Conservation (phyloP, 2,329 filamentous ascomycete species). For the Daldinia eschscholtzii region DNA sequence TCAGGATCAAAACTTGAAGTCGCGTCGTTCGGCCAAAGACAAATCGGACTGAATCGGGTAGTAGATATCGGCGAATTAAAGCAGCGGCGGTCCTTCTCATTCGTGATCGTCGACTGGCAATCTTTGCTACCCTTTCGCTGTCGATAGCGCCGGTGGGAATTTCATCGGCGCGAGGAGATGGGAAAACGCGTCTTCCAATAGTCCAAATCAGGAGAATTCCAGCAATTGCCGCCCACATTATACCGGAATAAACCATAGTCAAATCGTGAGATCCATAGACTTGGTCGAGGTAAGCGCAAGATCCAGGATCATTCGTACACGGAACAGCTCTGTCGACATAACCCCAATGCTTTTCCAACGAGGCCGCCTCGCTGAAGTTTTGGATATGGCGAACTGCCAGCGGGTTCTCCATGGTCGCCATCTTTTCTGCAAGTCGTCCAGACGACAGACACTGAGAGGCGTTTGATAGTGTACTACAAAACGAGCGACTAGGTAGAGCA, state of each 20-base stretch:
- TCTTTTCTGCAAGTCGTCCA: slow-evolving; percentile 31
- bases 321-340: slow-evolving; percentile 67
- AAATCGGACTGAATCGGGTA: slow-evolving; percentile 68
- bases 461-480: slow-evolving; percentile 20
- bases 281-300: slow-evolving; percentile 68
- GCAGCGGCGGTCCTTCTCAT: slow-evolving; percentile 57
- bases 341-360: slow-evolving; percentile 66
- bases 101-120: slow-evolving; percentile 42
- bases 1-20: slow-evolving; percentile 73
- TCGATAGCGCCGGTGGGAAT: slow-evolving; percentile 37
- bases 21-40: slow-evolving; percentile 77
- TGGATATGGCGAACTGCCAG: slow-evolving; percentile 59
- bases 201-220: slow-evolving; percentile 61
- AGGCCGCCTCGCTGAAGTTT: slow-evolving; percentile 55
- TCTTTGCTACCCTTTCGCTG: slow-evolving; percentile 35
- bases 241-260: slow-evolving; percentile 64
- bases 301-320: slow-evolving; percentile 68
- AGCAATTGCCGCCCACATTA: slow-evolving; percentile 62
- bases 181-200: slow-evolving; percentile 49
- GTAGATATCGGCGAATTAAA: slow-evolving; percentile 64
- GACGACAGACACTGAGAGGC: slow-evolving; percentile 13
- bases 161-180: slow-evolving; percentile 45
- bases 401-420: slow-evolving; percentile 43
- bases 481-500: slow-evolving; percentile 8
- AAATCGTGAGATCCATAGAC: slow-evolving; percentile 64